Base-by-base conservation (phyloP, 2,329 filamentous ascomycete genomes). In the Fragosphaeria purpurea region DNA sequence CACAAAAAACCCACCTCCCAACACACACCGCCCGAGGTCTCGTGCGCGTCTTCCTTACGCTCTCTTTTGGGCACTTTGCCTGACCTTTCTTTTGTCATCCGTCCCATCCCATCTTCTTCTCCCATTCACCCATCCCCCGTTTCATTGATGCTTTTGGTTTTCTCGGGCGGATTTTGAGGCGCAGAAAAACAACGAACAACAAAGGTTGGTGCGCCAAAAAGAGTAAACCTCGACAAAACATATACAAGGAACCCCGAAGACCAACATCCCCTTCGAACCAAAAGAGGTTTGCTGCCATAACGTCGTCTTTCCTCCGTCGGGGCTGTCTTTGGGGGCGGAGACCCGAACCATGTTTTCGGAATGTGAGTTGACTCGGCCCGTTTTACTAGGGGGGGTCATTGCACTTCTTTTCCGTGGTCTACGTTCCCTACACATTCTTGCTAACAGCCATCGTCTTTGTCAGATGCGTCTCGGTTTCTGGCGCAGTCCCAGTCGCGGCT, bases 381-480 rank as follows among this genome's bases (percentile, higher is more conserved):
- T 8, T 7, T 30, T 22, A 22, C 22, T 22, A 22, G 22, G 22
- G 22, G 22, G 22, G 22, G 22, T 22, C 22, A 22, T 22, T 22
- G 22, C 22, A 22, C 22, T 22, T 22, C 22, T 22, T 22, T 22
- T 22, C 22, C 22, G 22, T 22, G 22, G 3, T 22, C 22, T 22
- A 22, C 22, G 22, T 22, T 22, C 22, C 22, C 22, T 22, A 22
- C 22, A 22, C 22, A 22, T 22, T 22, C 22, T 22, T 22, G 22
- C 22, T 22, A 22, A 22, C 22, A 22, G 22, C 22, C 22, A 22
- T 22, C 22, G 22, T 22, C 11, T 35, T 4, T 13, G 31, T 3
- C 63, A 96, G 93, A 97, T 83, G 93, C 93, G 62, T 97, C 91
- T 59, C 85, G 85, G 60, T 98, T 98, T 67, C 82, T 98, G 61